Conservation (phyloP, 345 rosid species). For the Passiflora organensis region DNA sequence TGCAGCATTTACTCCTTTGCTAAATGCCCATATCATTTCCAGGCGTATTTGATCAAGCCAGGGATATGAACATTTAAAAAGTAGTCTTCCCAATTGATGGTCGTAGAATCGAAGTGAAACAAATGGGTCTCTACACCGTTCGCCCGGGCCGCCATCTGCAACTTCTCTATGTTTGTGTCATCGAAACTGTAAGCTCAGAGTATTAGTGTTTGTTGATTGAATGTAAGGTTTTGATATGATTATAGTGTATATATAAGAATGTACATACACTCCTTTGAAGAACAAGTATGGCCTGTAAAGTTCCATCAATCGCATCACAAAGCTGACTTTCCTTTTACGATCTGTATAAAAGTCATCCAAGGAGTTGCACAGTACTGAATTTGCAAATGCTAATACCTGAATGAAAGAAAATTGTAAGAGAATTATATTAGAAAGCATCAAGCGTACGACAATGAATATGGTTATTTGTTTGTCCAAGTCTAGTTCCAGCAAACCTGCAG, state of each 20-base stretch:
- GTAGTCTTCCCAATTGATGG: background rate
- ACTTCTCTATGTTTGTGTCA: conserved; percentile 27
- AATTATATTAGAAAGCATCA: background rate
- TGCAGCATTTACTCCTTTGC: no score
- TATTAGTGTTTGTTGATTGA: background rate
- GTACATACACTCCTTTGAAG: conserved; percentile 21
- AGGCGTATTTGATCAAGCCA: background rate
- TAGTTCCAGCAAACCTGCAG: background rate
- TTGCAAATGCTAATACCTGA: conserved; percentile 5
- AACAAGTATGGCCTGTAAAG: conserved; percentile 38
- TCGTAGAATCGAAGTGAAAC: background rate
- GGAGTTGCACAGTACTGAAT: background rate
- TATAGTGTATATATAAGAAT: background rate
- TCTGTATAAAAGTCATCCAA: no score
- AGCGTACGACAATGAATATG: no score
- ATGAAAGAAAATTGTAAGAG: background rate
- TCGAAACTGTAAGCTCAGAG: conserved; percentile 1
- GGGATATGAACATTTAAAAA: background rate
- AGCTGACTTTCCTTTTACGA: no score
- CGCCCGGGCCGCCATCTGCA: background rate
- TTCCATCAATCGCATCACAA: conserved; percentile 37
- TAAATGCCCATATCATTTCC: no score
- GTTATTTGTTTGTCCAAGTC: no score
- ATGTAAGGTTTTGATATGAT: no score
- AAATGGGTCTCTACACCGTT: background rate